These are phyloP conservation scores for Nicotiana tomentosiformis DNA, from an alignment of 257 asterid genomes.

Conservation along the genomic window DNA sequence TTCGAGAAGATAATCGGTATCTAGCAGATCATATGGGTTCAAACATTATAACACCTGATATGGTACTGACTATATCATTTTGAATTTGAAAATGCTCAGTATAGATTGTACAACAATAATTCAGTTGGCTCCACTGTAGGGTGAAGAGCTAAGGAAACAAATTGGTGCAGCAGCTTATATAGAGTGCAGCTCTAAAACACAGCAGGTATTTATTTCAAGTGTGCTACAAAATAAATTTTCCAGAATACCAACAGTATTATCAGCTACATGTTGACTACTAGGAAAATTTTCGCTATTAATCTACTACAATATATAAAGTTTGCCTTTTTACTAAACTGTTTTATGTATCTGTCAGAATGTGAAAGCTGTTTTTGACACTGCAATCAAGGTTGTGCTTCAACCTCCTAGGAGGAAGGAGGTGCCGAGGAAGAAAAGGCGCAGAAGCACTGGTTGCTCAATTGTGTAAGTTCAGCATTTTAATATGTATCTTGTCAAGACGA, in stretches of 20 bases:
- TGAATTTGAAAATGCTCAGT: not conserved
- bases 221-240: not conserved
- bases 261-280: not conserved
- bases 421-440: constrained; percentile 49
- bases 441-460: constrained; percentile 62
- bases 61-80: not conserved
- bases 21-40: constrained; percentile 2
- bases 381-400: constrained; percentile 89
- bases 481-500: not conserved
- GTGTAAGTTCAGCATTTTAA: constrained; percentile 46
- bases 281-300: not conserved
- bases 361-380: constrained; percentile 91
- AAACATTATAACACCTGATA: not conserved
- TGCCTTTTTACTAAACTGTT: not conserved
- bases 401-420: constrained; percentile 87
- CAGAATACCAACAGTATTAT: not conserved
- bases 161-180: constrained; percentile 31
- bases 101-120: not conserved
- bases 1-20: constrained; percentile 4
- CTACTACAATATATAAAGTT: not conserved
- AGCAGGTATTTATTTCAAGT: constrained; percentile 36
- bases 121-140: constrained; percentile 10
- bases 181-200: constrained; percentile 58
- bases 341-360: constrained; percentile 51
- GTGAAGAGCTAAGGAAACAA: constrained; percentile 24